Conservation (phyloP, 2,329 filamentous ascomycete species). For the Grosmannia serpens region DNA sequence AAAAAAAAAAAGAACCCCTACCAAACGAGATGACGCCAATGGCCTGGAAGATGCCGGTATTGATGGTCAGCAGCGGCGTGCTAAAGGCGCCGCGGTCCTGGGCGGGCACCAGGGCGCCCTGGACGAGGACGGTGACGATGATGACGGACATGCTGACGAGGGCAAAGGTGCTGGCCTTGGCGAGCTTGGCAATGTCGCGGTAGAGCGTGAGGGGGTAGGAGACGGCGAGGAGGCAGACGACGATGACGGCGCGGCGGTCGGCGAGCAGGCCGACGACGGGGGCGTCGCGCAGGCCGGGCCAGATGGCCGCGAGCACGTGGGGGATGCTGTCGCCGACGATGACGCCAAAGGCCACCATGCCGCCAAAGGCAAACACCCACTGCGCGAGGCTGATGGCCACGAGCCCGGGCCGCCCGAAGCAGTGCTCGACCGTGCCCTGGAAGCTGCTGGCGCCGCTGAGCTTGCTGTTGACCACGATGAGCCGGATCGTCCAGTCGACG, state of each 20-base stretch:
- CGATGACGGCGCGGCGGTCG: constrained; percentile 71
- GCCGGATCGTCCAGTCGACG: constrained; percentile 93
- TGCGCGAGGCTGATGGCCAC: constrained; percentile 84
- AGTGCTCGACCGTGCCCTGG: constrained; percentile 90
- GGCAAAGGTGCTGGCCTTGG: constrained; percentile 89
- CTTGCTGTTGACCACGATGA: constrained; percentile 97
- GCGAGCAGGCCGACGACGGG: constrained; percentile 74
- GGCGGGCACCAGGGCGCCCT: constrained; percentile 63
- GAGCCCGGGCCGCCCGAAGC: constrained; percentile 78
- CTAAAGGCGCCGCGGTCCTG: constrained; percentile 62
- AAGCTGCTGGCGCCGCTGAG: constrained; percentile 88
- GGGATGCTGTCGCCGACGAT: constrained; percentile 96
- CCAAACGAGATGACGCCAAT: constrained; percentile 97
- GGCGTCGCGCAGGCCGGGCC: constrained; percentile 60
- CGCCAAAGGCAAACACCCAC: constrained; percentile 97
- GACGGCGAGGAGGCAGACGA: constrained; percentile 74
- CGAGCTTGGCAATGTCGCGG: constrained; percentile 93
- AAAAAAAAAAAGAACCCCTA: constrained; percentile 28
- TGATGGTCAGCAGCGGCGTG: constrained; percentile 62
- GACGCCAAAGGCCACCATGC: constrained; percentile 96
- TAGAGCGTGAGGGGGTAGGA: constrained; percentile 91
- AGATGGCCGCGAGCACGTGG: constrained; percentile 72
- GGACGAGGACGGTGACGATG: constrained; percentile 73
- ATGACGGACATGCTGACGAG: constrained; percentile 90
- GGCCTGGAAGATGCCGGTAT: constrained; percentile 83